Percentiles rank a stretch among this genome's conserved stretches.
Conservation (phyloP, 2,329 filamentous ascomycete genomes). For the Phoma sp. region DNA sequence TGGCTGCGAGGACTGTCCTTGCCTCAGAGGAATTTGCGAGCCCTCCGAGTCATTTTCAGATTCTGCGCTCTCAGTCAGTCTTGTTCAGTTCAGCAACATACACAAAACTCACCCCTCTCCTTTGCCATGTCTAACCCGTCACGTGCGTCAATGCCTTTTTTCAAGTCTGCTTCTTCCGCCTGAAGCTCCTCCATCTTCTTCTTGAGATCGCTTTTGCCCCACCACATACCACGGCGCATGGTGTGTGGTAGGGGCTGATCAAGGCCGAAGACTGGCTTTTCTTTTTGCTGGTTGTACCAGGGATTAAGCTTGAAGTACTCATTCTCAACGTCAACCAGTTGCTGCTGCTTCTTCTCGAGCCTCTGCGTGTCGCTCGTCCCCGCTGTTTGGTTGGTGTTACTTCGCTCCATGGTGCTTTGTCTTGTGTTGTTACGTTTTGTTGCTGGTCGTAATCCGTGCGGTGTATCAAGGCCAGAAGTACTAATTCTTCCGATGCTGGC, state of each 20-base stretch:
- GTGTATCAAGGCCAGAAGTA: conserved; percentile 15
- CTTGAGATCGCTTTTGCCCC: conserved; percentile 54
- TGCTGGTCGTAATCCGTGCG: conserved; percentile 9
- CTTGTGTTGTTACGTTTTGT: conserved; percentile 16
- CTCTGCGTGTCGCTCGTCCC: conserved; percentile 22
- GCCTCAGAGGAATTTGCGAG: conserved; percentile 17
- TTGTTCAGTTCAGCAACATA: background rate
- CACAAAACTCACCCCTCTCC: conserved; percentile 20
- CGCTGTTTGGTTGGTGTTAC: conserved; percentile 23
- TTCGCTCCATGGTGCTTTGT: conserved; percentile 19
- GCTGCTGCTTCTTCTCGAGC: conserved; percentile 37
- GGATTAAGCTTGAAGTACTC: conserved; percentile 63
- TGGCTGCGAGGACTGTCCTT: background rate
- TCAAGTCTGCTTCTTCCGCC: conserved; percentile 16
- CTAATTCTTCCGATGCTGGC: conserved; percentile 26
- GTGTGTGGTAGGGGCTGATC: conserved; percentile 63
- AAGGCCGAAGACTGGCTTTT: conserved; percentile 62
- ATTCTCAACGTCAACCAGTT: conserved; percentile 55
- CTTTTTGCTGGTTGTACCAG: conserved; percentile 60
- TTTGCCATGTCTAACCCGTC: conserved; percentile 26
- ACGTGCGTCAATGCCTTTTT: conserved; percentile 26
- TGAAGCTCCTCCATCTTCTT: conserved; percentile 42
- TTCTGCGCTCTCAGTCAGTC: conserved; percentile 8
- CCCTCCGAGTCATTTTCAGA: conserved; percentile 23
- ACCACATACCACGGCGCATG: conserved; percentile 59